Percentiles rank a stretch among this genome's conserved stretches.
Conservation (phyloP, 2,329 filamentous ascomycete genomes). For the Macroventuria anomochaeta region DNA sequence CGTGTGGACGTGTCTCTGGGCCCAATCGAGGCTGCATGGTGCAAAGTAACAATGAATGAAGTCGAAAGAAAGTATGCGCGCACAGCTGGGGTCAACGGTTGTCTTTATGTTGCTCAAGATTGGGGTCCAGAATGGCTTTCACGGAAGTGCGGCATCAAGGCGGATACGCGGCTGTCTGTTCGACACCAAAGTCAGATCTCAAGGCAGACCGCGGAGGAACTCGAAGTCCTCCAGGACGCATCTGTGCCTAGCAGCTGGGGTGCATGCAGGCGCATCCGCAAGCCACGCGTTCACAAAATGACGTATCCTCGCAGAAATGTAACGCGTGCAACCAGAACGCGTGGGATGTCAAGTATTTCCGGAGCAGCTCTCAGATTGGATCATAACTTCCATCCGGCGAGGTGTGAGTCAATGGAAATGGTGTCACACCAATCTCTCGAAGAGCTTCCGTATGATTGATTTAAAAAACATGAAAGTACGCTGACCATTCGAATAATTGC, state of each 20-base stretch:
- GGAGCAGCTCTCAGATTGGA: too few relatives aligned
- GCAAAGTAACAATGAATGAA: not conserved
- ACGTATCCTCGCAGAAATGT: not conserved
- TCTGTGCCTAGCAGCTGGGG: constrained; percentile 1
- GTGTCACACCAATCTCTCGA: too few relatives aligned
- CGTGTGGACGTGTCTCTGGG: not conserved
- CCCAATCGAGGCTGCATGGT: not conserved
- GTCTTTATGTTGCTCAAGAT: constrained; percentile 1
- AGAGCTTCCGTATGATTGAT: too few relatives aligned
- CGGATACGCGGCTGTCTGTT: constrained; percentile 8
- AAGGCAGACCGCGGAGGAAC: not conserved
- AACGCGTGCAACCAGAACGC: not conserved
- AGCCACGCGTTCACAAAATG: constrained; percentile 7
- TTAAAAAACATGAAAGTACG: too few relatives aligned
- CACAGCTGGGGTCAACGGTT: not conserved
- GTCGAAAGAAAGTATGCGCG: not conserved
- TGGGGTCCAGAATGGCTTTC: not conserved
- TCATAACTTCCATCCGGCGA: too few relatives aligned
- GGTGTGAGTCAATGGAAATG: too few relatives aligned
- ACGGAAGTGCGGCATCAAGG: constrained; percentile 11
- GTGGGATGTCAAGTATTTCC: too few relatives aligned
- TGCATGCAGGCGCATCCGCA: constrained; percentile 5
- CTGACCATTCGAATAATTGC: too few relatives aligned
- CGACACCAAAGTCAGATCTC: not conserved
- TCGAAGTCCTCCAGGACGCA: not conserved